Evolutionary conservation across 2,329 filamentous ascomycete species (phyloP).

Genomic region (Claviceps monticola): DNA sequence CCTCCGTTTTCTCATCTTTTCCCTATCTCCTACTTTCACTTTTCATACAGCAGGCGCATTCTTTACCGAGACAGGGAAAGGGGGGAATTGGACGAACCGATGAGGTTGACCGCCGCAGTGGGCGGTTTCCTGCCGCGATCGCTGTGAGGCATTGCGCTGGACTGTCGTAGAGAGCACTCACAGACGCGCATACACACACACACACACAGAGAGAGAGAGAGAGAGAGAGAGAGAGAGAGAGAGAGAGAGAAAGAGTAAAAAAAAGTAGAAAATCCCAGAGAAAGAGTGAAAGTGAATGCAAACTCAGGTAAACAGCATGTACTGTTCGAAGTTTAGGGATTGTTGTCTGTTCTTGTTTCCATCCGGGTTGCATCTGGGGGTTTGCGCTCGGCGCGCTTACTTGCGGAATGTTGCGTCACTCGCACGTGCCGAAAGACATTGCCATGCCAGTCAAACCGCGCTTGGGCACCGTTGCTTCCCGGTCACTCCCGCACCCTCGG

Average conservation of each 20-base stretch:
- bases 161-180: background rate
- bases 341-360: too few species aligned
- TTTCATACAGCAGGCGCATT: background rate
- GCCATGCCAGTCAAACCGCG: too few species aligned
- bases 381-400: too few species aligned
- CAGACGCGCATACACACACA: background rate
- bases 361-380: too few species aligned
- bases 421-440: background rate
- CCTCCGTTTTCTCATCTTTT: too few species aligned
- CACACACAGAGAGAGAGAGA: background rate
- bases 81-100: constrained; percentile 44
- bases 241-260: background rate
- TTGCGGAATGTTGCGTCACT: background rate
- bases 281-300: background rate
- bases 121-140: constrained; percentile 55
- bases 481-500: too few species aligned
- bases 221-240: background rate
- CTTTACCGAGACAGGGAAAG: background rate
- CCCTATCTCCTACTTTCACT: too few species aligned
- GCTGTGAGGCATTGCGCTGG: constrained; percentile 19
- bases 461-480: too few species aligned
- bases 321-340: too few species aligned
- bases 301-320: too few species aligned
- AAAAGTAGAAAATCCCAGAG: background rate
- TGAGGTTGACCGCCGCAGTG: constrained; percentile 78